Evolutionary conservation across 345 rosid species (phyloP), one percentile per base, ranked within the genome.

Genomic region (Eucalyptus virginea): DNA sequence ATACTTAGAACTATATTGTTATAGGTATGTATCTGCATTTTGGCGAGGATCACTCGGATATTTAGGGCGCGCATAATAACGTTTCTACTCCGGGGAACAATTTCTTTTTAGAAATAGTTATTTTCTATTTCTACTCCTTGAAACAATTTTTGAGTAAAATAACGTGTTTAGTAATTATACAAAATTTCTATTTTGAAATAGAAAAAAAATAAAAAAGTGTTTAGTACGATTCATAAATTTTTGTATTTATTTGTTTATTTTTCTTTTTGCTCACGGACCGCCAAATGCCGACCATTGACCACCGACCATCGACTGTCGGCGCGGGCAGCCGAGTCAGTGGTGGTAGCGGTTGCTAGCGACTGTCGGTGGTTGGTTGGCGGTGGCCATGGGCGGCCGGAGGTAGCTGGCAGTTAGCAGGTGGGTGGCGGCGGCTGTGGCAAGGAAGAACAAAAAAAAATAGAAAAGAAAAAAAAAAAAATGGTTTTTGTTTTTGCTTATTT

Each of bases 261-360:
- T 51, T 51, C 18, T 52, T 52, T 2, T 7, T 52, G 23, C 2
- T 52, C 56, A 52, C 1, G 4, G 56, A 19, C 1, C 1, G 0
- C 10, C 5, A 52, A 52, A 52, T 0, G 4, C 2, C 0, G 1
- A 52, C 24, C 56, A 52, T 0, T 19, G 0, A 9, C 0, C 4
- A 0, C 56, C 2, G 0, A 51, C 1, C 4, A 4, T 1, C 9
- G 2, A 52, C 7, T 2, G 4, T 52, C 2, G 4, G 2, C 9
- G 1, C 1, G 0, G 2, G 8, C 4, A 18, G 23, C 19, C 0
- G 24, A 52, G n/a, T n/a, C n/a, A n/a, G 56, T 4, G 24, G 54
- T 3, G 9, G 54, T 1, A 6, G 4, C 1, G 2, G 10, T 52
- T 0, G 24, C 0, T 2, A 1, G 24, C 4, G 9, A 1, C 10